phyloP scores from a whole-genome alignment of 257 asterid species.

The Solanum neorickii region DNA sequence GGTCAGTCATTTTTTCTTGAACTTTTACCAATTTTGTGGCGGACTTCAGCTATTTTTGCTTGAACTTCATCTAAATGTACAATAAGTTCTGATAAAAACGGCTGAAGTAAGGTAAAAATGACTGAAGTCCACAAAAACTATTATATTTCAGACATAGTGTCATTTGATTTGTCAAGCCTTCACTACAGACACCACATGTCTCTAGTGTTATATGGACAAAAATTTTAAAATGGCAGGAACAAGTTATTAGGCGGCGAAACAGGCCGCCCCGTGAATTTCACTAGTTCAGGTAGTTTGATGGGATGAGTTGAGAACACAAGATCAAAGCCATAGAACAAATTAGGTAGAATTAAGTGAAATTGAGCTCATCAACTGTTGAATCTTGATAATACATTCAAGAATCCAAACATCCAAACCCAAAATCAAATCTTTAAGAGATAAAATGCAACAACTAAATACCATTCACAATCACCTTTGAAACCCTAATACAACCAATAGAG shows the following conservation, averaged over 20 bases:
- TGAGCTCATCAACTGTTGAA: background rate
- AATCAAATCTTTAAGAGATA: background rate
- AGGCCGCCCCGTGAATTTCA: background rate
- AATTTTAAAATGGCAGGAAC: background rate
- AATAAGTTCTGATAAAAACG: background rate
- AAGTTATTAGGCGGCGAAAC: background rate
- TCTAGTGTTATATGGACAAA: background rate
- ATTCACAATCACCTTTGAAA: background rate
- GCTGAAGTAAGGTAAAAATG: background rate
- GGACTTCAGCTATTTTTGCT: background rate
- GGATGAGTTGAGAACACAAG: background rate
- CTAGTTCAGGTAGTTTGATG: background rate
- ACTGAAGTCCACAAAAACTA: background rate
- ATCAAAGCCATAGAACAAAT: background rate
- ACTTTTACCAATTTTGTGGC: too few species aligned
- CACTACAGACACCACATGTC: background rate
- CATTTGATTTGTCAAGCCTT: background rate
- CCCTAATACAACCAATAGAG: background rate
- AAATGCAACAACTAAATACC: background rate
- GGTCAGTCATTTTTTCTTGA: background rate
- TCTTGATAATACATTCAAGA: background rate
- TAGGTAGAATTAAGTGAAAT: background rate
- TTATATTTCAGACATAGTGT: background rate
- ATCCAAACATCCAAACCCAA: background rate
- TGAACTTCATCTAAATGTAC: background rate